These are phyloP conservation scores for Umbelopsis sp. DNA, from an alignment of 371 early-diverging fungal genomes.

Conservation along the genomic window DNA sequence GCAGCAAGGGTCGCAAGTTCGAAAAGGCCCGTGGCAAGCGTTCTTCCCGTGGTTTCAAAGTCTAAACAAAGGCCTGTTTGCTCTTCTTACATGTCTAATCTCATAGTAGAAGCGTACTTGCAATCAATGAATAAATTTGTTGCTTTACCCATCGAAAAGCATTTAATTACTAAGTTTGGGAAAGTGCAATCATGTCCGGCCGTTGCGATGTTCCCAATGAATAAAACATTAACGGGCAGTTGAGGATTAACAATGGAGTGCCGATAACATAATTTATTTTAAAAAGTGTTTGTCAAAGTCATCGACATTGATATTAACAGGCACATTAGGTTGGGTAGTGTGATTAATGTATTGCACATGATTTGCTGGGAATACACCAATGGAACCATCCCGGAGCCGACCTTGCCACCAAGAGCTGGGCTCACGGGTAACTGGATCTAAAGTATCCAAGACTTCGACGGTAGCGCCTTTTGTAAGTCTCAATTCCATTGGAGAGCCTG, in stretches of 20 bases:
- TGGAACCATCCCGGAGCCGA: slow-evolving; percentile 73
- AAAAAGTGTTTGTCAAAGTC: slow-evolving; percentile 13
- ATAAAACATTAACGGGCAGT: too few species aligned
- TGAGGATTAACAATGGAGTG: too few species aligned
- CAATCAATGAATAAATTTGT: slow-evolving; percentile 19
- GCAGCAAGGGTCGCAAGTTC: slow-evolving; percentile 99
- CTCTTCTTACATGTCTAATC: slow-evolving; percentile 11
- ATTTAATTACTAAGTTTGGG: not conserved
- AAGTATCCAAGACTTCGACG: slow-evolving; percentile 79
- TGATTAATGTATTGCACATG: slow-evolving; percentile 61
- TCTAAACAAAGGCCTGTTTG: slow-evolving; percentile 46
- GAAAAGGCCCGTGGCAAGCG: slow-evolving; percentile 99
- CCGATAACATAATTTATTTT: not conserved
- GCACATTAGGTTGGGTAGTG: not conserved
- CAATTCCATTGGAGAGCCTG: slow-evolving; percentile 80
- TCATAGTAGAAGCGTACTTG: slow-evolving; percentile 17
- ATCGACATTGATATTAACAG: not conserved
- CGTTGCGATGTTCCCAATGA: too few species aligned
- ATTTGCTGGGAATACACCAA: slow-evolving; percentile 91
- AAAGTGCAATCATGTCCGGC: too few species aligned
- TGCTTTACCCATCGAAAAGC: slow-evolving; percentile 19
- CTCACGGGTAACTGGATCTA: slow-evolving; percentile 76
- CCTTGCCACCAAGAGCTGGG: slow-evolving; percentile 95
- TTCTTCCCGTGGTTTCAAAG: slow-evolving; percentile 94
- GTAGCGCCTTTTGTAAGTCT: slow-evolving; percentile 83